These are phyloP conservation scores for Pyricularia sp. DNA, from an alignment of 2,329 filamentous ascomycete genomes.

Conservation along the genomic window DNA sequence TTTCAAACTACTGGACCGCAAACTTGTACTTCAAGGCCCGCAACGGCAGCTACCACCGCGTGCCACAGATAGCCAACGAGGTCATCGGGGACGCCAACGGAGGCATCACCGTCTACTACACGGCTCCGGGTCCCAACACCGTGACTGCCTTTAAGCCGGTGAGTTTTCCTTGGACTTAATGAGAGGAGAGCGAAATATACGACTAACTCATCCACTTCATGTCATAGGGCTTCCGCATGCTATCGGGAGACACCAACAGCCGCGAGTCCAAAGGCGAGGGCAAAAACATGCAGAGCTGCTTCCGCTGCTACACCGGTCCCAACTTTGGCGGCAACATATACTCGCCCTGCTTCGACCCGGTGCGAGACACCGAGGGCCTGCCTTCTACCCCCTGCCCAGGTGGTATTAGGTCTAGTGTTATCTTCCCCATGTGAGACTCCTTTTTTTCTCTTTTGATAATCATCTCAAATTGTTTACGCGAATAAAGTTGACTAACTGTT, in stretches of 20 bases:
- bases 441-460: neutral
- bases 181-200: too few relatives aligned
- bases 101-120: conserved; percentile 30
- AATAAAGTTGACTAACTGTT: neutral
- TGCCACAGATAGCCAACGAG: conserved; percentile 23
- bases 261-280: conserved; percentile 17
- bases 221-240: conserved; percentile 26
- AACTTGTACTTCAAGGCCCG: conserved; percentile 17
- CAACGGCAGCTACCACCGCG: conserved; percentile 22
- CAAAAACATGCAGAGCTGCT: conserved; percentile 24
- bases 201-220: neutral
- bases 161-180: neutral
- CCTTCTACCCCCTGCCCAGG: conserved; percentile 27
- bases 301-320: conserved; percentile 28
- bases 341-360: conserved; percentile 27
- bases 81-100: conserved; percentile 20
- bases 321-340: conserved; percentile 29
- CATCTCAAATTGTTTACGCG: too few relatives aligned
- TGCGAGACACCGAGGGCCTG: conserved; percentile 31
- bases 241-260: conserved; percentile 23
- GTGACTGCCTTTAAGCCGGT: conserved; percentile 26
- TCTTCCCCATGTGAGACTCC: conserved; percentile 39
- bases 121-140: conserved; percentile 19
- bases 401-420: conserved; percentile 33
- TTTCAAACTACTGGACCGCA: conserved; percentile 25